phyloP scores from a whole-genome alignment of 352 stramenopile species.

The Elongisporangium undulatum region DNA sequence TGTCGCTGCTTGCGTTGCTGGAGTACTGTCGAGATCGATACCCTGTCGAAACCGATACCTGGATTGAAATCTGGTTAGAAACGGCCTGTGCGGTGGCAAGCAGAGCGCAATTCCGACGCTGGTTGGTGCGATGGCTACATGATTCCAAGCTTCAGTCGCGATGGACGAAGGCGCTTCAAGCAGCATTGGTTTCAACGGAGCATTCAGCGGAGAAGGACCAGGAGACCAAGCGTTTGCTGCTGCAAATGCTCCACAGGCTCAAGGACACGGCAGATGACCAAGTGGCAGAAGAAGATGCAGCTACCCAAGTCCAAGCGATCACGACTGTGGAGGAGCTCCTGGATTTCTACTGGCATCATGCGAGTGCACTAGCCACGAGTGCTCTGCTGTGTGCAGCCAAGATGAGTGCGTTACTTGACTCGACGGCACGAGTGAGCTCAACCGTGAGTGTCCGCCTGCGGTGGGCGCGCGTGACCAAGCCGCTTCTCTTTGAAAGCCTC shows the following conservation, averaged over 20 bases:
- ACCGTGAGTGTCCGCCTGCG: slow-evolving; percentile 25
- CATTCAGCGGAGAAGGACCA: slow-evolving; percentile 18
- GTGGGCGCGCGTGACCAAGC: slow-evolving; percentile 36
- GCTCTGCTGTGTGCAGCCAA: slow-evolving; percentile 41
- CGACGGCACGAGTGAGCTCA: slow-evolving; percentile 2
- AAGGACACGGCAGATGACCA: background rate
- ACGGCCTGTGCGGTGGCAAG: slow-evolving; percentile 3
- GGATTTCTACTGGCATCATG: slow-evolving; percentile 37
- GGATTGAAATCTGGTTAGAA: slow-evolving; percentile 27
- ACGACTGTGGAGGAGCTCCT: slow-evolving; percentile 24
- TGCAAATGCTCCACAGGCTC: slow-evolving; percentile 18
- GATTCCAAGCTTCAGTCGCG: background rate
- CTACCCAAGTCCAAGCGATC: slow-evolving; percentile 2
- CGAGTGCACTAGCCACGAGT: slow-evolving; percentile 22
- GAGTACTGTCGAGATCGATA: slow-evolving; percentile 20
- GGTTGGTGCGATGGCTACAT: slow-evolving; percentile 24
- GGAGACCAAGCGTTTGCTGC: slow-evolving; percentile 17
- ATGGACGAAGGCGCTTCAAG: background rate
- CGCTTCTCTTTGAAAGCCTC: slow-evolving; percentile 37
- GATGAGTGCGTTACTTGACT: slow-evolving; percentile 17
- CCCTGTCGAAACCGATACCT: slow-evolving; percentile 12
- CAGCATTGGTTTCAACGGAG: slow-evolving; percentile 18
- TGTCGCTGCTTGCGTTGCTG: slow-evolving; percentile 28
- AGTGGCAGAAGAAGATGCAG: background rate
- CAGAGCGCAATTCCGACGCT: slow-evolving; percentile 21